These are phyloP conservation scores for Phytopythium sindhum DNA, from an alignment of 352 stramenopile genomes.

Conservation along the genomic window DNA sequence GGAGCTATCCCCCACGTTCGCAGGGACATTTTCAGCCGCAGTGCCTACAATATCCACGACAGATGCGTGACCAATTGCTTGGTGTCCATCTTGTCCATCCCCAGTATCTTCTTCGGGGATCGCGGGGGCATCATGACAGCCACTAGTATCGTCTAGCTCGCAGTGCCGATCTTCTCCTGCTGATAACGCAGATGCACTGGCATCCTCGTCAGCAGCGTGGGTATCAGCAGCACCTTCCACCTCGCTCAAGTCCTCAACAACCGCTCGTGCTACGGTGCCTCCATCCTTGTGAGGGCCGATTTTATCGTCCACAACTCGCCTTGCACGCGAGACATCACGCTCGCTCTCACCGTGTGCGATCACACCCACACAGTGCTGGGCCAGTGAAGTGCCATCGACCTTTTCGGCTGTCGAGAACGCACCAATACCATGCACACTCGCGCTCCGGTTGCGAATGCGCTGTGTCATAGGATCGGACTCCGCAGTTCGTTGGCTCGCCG, in stretches of 20 bases:
- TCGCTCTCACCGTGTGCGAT: not conserved
- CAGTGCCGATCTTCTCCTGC: not conserved
- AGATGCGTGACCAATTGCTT: not conserved
- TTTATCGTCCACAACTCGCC: not conserved
- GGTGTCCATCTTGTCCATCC: not conserved
- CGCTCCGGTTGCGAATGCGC: not conserved
- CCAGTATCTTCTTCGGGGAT: not conserved
- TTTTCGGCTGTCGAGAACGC: not conserved
- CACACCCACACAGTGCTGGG: not conserved
- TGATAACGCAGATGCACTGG: not conserved
- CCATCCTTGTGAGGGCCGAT: not conserved
- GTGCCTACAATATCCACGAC: too few species aligned
- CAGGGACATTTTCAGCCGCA: not conserved
- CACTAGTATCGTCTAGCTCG: not conserved
- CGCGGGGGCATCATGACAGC: not conserved
- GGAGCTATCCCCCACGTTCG: not conserved
- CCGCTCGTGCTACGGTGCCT: not conserved
- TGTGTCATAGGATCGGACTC: not conserved
- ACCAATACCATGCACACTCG: slow-evolving; percentile 3
- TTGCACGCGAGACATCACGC: not conserved
- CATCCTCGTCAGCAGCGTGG: not conserved
- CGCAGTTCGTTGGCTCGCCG: not conserved
- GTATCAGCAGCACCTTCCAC: not conserved
- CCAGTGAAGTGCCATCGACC: not conserved
- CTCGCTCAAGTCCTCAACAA: not conserved